Percentiles rank a stretch among this genome's conserved stretches.
These are phyloP conservation scores for Sordaria brevicollis DNA, from an alignment of 495 filamentous ascomycete genomes.

Conservation along the genomic window DNA sequence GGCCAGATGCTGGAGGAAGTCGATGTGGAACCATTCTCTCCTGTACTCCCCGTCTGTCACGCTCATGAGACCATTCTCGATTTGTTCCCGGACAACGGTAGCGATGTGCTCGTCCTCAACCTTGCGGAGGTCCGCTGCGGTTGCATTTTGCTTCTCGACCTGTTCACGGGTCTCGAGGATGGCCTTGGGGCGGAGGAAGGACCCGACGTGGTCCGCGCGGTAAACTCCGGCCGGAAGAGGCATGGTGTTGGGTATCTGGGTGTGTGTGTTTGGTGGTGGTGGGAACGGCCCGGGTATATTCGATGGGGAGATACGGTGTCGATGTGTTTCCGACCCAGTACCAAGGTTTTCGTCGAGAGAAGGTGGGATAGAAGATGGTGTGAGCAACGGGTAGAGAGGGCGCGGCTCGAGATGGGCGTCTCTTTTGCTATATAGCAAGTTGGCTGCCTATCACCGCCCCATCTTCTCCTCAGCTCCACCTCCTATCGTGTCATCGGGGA, in stretches of 20 bases:
- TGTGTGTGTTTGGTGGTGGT: not conserved
- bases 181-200: constrained; percentile 30
- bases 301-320: not conserved
- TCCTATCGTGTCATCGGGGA: not conserved
- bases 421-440: not conserved
- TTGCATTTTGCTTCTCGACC: constrained; percentile 36
- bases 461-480: not conserved
- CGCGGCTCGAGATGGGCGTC: not conserved
- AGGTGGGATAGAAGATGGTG: not conserved
- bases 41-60: constrained; percentile 68
- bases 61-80: constrained; percentile 50
- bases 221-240: constrained; percentile 37
- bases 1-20: constrained; percentile 34
- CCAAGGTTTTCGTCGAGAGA: not conserved
- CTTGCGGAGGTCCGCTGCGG: constrained; percentile 29
- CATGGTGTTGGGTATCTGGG: constrained; percentile 21
- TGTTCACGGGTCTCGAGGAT: constrained; percentile 32
- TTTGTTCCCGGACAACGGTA: constrained; percentile 47
- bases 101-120: constrained; percentile 60
- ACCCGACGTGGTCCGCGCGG: constrained; percentile 41
- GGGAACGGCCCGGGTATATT: not conserved
- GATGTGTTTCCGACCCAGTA: not conserved
- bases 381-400: not conserved
- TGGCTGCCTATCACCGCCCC: not conserved
- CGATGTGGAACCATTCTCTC: constrained; percentile 40